phyloP scores from a whole-genome alignment of 2,329 filamentous ascomycete species.

The Fusarium equiseti region DNA sequence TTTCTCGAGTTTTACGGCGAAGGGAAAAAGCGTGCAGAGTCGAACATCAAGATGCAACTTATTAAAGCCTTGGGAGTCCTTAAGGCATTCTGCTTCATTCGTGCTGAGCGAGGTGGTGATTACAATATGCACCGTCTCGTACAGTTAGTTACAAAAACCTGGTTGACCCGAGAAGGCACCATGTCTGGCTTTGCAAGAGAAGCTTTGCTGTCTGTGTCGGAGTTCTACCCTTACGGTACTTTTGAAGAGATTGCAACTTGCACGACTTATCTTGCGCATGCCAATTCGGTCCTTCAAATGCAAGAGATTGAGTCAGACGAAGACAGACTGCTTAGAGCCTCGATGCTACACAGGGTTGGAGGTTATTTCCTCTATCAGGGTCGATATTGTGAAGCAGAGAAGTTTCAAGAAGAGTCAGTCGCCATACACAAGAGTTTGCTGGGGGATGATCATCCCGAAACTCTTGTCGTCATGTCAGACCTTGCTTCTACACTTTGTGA shows the following conservation, averaged over 20 bases:
- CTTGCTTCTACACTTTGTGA: too few relatives aligned
- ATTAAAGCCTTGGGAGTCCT: conserved; percentile 27
- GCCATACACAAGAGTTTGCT: too few relatives aligned
- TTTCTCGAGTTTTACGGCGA: conserved; percentile 31
- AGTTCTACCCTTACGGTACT: conserved; percentile 34
- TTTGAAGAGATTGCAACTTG: conserved; percentile 38
- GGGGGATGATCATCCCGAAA: too few relatives aligned
- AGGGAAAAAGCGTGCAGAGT: rapidly evolving
- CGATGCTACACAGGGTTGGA: conserved; percentile 18
- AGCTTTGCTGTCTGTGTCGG: conserved; percentile 40
- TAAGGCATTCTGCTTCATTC: conserved; percentile 50
- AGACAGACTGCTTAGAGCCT: conserved; percentile 19
- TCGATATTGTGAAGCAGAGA: too few relatives aligned
- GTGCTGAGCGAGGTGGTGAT: conserved; percentile 16
- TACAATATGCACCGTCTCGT: conserved; percentile 53
- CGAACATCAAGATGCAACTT: background rate
- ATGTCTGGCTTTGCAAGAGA: conserved; percentile 25
- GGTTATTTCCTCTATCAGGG: too few relatives aligned
- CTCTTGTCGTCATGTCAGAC: too few relatives aligned
- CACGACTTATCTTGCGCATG: conserved; percentile 45
- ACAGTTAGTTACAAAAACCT: conserved; percentile 50
- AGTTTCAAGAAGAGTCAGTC: too few relatives aligned
- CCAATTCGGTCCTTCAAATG: conserved; percentile 30
- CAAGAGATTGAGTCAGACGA: conserved; percentile 20
- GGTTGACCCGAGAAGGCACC: conserved; percentile 36